Evolutionary conservation across 176 grass and related monocot genomes (phyloP).

Genomic region (Bolboschoenus planiculmis): DNA sequence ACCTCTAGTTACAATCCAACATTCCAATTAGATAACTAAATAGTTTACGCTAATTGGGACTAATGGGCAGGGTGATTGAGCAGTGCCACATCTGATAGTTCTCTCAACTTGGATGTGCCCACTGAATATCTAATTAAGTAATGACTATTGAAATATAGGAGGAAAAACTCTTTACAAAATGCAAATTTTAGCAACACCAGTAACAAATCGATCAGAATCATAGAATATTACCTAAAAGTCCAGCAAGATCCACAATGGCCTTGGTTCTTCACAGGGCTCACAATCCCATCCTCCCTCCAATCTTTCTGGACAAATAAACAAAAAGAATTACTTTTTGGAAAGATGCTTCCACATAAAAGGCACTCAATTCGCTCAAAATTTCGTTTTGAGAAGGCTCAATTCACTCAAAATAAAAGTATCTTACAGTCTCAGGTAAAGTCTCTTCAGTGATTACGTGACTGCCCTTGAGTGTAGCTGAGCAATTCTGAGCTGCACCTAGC

Average conservation of each 20-base stretch:
- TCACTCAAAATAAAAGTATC: background rate
- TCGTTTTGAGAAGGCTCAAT: too few species aligned
- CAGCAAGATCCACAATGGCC: conserved; percentile 82
- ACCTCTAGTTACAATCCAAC: background rate
- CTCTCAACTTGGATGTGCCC: background rate
- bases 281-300: conserved; percentile 87
- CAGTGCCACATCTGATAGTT: background rate
- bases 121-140: background rate
- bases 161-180: background rate
- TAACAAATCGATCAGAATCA: background rate
- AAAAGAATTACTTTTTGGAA: conserved; percentile 1
- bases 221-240: conserved; percentile 73
- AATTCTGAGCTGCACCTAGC: conserved; percentile 84
- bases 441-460: conserved; percentile 60
- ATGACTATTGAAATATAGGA: background rate
- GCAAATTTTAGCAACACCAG: background rate
- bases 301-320: conserved; percentile 61
- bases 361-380: background rate
- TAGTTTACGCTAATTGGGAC: background rate
- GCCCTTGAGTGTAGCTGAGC: conserved; percentile 81
- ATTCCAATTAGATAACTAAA: background rate
- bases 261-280: conserved; percentile 93
- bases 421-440: conserved; percentile 61
- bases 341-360: background rate
- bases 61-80: background rate